Percentiles rank a stretch among this genome's conserved stretches.
Evolutionary conservation across 2,329 filamentous ascomycete species (phyloP).

Genomic region (Xylaria digitata): DNA sequence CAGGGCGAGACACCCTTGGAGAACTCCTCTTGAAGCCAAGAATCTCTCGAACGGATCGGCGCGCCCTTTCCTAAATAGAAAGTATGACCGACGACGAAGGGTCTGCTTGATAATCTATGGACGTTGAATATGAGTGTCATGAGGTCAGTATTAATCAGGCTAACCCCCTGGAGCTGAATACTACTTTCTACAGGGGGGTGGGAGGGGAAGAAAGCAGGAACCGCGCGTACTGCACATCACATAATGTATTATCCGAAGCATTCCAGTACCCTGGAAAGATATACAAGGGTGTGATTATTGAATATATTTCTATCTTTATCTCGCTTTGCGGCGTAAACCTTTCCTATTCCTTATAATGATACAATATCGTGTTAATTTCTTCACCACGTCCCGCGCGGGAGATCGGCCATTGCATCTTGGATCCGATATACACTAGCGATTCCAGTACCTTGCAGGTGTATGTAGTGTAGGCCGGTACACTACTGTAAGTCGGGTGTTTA

Average conservation of each 20-base stretch:
- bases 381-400: neutral
- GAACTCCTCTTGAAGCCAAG: slow-evolving; percentile 25
- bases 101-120: slow-evolving; percentile 28
- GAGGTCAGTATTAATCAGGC: slow-evolving; percentile 31
- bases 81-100: slow-evolving; percentile 2
- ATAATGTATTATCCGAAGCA: slow-evolving; percentile 22
- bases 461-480: slow-evolving; percentile 17
- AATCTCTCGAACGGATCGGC: slow-evolving; percentile 19
- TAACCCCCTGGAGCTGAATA: slow-evolving; percentile 11
- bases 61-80: neutral
- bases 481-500: neutral
- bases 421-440: neutral
- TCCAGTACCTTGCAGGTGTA: neutral
- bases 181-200: slow-evolving; percentile 22
- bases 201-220: slow-evolving; percentile 11
- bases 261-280: slow-evolving; percentile 15
- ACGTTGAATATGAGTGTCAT: slow-evolving; percentile 22
- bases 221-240: slow-evolving; percentile 6
- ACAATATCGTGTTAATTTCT: neutral
- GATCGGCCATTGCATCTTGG: slow-evolving; percentile 3
- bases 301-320: slow-evolving; percentile 7
- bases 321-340: slow-evolving; percentile 10
- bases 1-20: slow-evolving; percentile 12
- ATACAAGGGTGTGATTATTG: neutral
- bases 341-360: slow-evolving; percentile 16